Conservation (phyloP, 352 stramenopile genomes). For the Aphanomyces stellatus region DNA sequence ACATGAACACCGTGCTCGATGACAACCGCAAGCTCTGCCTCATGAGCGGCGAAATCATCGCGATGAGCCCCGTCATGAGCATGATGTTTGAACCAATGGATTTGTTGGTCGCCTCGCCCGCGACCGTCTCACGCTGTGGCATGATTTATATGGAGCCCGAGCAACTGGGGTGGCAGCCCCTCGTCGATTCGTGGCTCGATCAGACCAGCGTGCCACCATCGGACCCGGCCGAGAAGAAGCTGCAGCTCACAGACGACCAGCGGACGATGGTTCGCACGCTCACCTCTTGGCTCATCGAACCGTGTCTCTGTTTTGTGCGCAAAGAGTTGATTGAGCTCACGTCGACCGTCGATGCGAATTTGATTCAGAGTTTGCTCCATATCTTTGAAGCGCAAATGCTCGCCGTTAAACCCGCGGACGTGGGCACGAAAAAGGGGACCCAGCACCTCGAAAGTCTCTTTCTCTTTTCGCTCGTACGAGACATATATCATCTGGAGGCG, state of each 20-base stretch:
- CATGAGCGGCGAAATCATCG: conserved; percentile 92
- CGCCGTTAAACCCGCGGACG: conserved; percentile 48
- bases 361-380: conserved; percentile 82
- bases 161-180: conserved; percentile 82
- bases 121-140: conserved; percentile 88
- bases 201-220: conserved; percentile 31
- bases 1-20: conserved; percentile 94
- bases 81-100: conserved; percentile 96
- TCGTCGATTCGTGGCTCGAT: conserved; percentile 88
- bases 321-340: conserved; percentile 82
- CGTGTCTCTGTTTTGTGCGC: conserved; percentile 80
- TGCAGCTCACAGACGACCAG: conserved; percentile 58
- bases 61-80: conserved; percentile 91
- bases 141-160: conserved; percentile 95
- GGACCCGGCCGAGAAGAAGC: conserved; percentile 23
- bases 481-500: not conserved
- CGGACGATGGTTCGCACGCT: conserved; percentile 58
- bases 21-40: conserved; percentile 93
- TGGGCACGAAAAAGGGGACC: conserved; percentile 52
- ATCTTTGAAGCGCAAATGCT: conserved; percentile 75
- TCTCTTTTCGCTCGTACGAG: conserved; percentile 69
- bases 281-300: conserved; percentile 85
- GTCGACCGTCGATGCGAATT: conserved; percentile 85
- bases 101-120: conserved; percentile 87
- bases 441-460: conserved; percentile 72